phyloP scores from a whole-genome alignment of 345 rosid genomes.

The Eucalyptus decipiens region DNA sequence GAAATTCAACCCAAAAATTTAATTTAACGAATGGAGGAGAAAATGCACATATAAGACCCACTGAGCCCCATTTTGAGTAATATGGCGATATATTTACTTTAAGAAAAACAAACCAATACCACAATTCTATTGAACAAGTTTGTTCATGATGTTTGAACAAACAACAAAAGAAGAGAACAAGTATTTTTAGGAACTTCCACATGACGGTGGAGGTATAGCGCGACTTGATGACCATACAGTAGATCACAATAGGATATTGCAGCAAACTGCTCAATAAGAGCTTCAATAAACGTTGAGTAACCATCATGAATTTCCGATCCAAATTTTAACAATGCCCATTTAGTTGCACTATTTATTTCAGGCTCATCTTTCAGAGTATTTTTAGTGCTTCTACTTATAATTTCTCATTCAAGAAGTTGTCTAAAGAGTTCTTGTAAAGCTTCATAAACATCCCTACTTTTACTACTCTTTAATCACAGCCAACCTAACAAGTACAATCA shows the following conservation, averaged over 20 bases:
- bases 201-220: slow-evolving; percentile 49
- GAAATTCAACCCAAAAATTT: neutral
- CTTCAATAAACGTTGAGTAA: slow-evolving; percentile 60
- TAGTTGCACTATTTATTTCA: neutral
- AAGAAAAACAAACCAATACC: neutral
- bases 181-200: slow-evolving; percentile 24
- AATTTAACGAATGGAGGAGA: neutral
- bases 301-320: slow-evolving; percentile 54
- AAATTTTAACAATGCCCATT: slow-evolving; percentile 42
- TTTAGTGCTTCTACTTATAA: neutral
- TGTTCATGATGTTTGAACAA: neutral
- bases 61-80: neutral
- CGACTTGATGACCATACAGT: slow-evolving; percentile 62
- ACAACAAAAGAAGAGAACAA: neutral
- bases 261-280: slow-evolving; percentile 70
- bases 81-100: neutral
- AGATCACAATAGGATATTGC: slow-evolving; percentile 70
- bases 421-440: slow-evolving; percentile 68
- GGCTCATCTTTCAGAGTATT: neutral
- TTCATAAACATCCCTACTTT: slow-evolving; percentile 42
- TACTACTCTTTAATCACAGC: slow-evolving; percentile 54
- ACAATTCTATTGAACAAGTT: neutral
- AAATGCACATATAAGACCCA: neutral
- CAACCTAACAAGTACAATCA: slow-evolving; percentile 55
- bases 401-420: slow-evolving; percentile 40